Evolutionary conservation across 2,329 filamentous ascomycete genomes (phyloP), one percentile per base, ranked within the genome.

Genomic region (Myriosclerotinia scirpicola): DNA sequence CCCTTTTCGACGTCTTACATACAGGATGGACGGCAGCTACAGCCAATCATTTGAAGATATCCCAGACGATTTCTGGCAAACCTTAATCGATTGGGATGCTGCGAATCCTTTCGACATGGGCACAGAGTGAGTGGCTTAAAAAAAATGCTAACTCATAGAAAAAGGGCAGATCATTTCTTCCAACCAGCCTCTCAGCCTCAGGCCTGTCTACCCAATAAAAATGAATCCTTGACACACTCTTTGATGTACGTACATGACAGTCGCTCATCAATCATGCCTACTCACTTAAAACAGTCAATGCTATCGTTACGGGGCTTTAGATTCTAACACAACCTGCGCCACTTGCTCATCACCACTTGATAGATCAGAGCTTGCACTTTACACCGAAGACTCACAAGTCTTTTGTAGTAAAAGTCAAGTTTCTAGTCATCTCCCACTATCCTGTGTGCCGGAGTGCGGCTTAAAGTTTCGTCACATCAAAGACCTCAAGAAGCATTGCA

Each of bases 101-200:
- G 54, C n/a, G 8, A 42, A 20, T 30, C n/a, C 54, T 8, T 9
- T 46, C n/a, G 52, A 55, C 38, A 55, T 64, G 52, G 61, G 38
- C 26, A 8, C 38, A 54, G 53, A 42, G 50, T 63, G n/a, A 63
- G 60, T 63, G 15, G 38, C 60, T 63, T 52, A 42, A 54, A 63
- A 54, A 63, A 63, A 63, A 63, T 34, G 60, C 60, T 54, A 63
- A 63, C 48, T 63, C 60, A 63, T 34, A 54, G 60, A 54, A 63
- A 63, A 63, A 63, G 60, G 60, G 60, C 56, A n/a, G n/a, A n/a
- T n/a, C n/a, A n/a, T n/a, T n/a, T n/a, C n/a, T n/a, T n/a, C n/a
- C n/a, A n/a, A n/a, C n/a, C n/a, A n/a, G n/a, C n/a, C n/a, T n/a
- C n/a, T n/a, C n/a, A n/a, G n/a, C n/a, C 26, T 26, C 26, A 26